Evolutionary conservation across 75 land plant species (phyloP).

Genomic region (Cupressus sempervirens): DNA sequence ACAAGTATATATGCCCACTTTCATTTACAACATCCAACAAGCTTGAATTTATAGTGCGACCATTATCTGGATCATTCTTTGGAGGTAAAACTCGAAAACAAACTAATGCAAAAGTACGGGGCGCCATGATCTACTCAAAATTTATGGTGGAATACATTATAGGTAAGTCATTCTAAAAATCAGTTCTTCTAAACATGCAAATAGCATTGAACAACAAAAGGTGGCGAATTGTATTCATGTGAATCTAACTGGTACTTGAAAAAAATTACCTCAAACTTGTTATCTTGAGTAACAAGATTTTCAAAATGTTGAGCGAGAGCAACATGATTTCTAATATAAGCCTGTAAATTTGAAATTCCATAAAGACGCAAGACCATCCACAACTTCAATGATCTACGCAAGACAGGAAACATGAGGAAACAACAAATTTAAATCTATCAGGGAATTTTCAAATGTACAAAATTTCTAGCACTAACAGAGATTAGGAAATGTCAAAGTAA

Average conservation of each 20-base stretch:
- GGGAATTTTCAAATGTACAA: too few species aligned
- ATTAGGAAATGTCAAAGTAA: not conserved
- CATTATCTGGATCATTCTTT: constrained; percentile 25
- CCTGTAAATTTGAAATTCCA: constrained; percentile 63
- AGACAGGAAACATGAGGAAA: not conserved
- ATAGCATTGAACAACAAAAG: not conserved
- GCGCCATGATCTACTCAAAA: constrained; percentile 45
- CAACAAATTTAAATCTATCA: not conserved
- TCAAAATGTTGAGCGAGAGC: constrained; percentile 65
- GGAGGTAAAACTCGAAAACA: constrained; percentile 67
- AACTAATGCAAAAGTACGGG: constrained; percentile 61
- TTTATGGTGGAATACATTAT: not conserved
- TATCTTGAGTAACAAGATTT: constrained; percentile 46
- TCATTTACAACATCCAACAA: constrained; percentile 64
- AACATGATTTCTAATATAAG: constrained; percentile 63
- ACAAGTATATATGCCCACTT: constrained; percentile 53
- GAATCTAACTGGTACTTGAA: not conserved
- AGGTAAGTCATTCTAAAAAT: not conserved
- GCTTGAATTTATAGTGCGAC: constrained; percentile 48
- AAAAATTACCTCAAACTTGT: constrained; percentile 60
- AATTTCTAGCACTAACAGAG: not conserved
- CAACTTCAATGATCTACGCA: constrained; percentile 62
- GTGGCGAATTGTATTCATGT: not conserved
- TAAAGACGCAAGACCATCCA: constrained; percentile 81
- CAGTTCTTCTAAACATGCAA: not conserved